These are phyloP conservation scores for Citrullus colocynthis DNA, from an alignment of 306 rosid genomes.

Conservation along the genomic window DNA sequence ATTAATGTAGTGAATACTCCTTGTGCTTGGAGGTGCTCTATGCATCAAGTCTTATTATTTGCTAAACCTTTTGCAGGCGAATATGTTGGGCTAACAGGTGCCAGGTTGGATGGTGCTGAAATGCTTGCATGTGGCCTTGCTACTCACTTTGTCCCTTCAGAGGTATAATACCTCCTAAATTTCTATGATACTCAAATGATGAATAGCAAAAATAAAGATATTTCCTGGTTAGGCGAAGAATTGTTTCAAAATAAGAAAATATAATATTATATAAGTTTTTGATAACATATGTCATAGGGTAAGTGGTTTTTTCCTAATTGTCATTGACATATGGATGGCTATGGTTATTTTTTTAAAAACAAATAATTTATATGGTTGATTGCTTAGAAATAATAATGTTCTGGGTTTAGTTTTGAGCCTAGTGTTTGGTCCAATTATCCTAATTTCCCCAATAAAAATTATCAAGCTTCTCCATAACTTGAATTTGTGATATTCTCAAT, in stretches of 20 bases:
- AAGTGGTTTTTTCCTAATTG: background rate
- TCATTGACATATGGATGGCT: background rate
- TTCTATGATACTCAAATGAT: slow-evolving; percentile 1
- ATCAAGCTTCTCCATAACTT: background rate
- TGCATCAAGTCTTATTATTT: background rate
- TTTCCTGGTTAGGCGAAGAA: background rate
- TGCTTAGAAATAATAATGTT: background rate
- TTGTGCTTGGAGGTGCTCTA: background rate
- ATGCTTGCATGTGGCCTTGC: slow-evolving; percentile 95
- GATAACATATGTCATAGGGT: background rate
- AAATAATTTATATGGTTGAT: background rate
- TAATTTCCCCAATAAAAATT: background rate
- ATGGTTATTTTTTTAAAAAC: background rate
- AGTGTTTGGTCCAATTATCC: background rate
- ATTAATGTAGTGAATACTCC: background rate
- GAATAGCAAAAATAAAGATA: background rate
- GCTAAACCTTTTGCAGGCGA: slow-evolving; percentile 52
- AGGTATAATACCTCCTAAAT: slow-evolving; percentile 29
- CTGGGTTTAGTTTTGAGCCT: background rate
- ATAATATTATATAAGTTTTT: background rate
- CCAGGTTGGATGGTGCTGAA: slow-evolving; percentile 94
- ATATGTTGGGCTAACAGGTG: slow-evolving; percentile 80
- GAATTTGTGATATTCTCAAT: background rate
- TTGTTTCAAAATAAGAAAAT: background rate
- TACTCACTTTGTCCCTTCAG: slow-evolving; percentile 76